Evolutionary conservation across 768 basidiomycete species (phyloP).

Genomic region (Royoungia palumana): DNA sequence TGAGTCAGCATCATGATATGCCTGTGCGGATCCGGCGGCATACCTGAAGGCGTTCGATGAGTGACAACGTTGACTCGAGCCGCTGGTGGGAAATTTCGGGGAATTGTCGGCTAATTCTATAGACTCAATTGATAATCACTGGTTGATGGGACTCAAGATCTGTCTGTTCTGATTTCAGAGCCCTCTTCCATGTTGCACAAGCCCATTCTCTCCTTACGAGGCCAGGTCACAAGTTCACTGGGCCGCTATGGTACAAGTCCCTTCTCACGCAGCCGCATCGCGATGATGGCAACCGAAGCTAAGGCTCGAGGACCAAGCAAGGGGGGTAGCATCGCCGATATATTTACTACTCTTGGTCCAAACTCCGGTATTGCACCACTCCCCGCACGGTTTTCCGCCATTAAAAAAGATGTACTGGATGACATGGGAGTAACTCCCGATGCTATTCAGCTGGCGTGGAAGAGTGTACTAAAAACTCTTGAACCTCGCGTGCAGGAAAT

Average conservation of each 20-base stretch:
- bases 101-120: too few species aligned
- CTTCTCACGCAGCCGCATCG: neutral
- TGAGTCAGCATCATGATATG: too few species aligned
- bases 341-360: slow-evolving; percentile 44
- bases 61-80: too few species aligned
- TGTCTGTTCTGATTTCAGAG: too few species aligned
- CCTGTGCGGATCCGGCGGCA: too few species aligned
- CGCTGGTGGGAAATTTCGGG: too few species aligned
- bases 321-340: slow-evolving; percentile 43
- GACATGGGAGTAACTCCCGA: slow-evolving; percentile 27
- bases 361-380: slow-evolving; percentile 39
- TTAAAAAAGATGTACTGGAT: slow-evolving; percentile 55
- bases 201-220: neutral
- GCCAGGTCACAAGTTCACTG: neutral
- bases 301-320: slow-evolving; percentile 15
- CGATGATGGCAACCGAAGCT: slow-evolving; percentile 12
- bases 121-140: too few species aligned
- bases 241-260: neutral
- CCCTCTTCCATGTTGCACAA: slow-evolving; percentile 1
- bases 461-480: slow-evolving; percentile 49
- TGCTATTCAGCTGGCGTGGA: slow-evolving; percentile 49
- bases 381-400: slow-evolving; percentile 52
- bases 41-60: too few species aligned
- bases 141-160: neutral
- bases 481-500: slow-evolving; percentile 48